Base-by-base conservation (phyloP, 768 basidiomycete genomes). In the Fibroporia radiculosa region DNA sequence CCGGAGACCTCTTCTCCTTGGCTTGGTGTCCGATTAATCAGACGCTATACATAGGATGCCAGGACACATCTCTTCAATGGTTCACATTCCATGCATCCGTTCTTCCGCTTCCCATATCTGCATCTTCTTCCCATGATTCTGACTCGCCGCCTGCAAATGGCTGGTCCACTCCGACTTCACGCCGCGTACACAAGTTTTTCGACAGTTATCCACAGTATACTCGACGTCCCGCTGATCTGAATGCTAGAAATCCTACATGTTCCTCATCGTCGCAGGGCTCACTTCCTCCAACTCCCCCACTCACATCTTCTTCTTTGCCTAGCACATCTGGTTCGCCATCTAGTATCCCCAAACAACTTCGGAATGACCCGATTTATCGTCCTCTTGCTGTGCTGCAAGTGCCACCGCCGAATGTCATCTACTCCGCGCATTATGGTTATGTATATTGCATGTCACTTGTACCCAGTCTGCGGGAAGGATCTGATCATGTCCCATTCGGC, bases 21-120 rank as follows among this genome's bases (percentile, higher is more conserved):
- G 75, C 77, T 0, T 96, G 87, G 86, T 83, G 78, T 6, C 70
- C 80, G 1, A 57, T 69, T 18, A 66, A 80, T 20, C 79, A 80
- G 46, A 84, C 82, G 0, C 66, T 95, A 24, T 95, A 84, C 60
- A 70, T 95, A 27, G 93, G 93, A 19, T 93, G 90, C 58, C 89
- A 96, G 63, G 89, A 92, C 59, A 93, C 93, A 1, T 93, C 90
- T 11, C 71, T 96, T 23, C 90, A 96, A 56, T 96, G 90, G 90
- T 79, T 82, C 59, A 67, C 75, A 53, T 88, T 93, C 45, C 41
- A 51, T 0, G 29, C 36, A 14, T 19, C 42, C 19, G 18, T 36
- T 14, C 40, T 43, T 3, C 3, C 41, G 19, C 23, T 47, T 45
- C 32, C 56, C 50, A 35, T 52, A 45, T 45, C 32, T 4, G 39